Evolutionary conservation across 2,329 filamentous ascomycete species (phyloP).

Genomic region (Madurella fahalii): DNA sequence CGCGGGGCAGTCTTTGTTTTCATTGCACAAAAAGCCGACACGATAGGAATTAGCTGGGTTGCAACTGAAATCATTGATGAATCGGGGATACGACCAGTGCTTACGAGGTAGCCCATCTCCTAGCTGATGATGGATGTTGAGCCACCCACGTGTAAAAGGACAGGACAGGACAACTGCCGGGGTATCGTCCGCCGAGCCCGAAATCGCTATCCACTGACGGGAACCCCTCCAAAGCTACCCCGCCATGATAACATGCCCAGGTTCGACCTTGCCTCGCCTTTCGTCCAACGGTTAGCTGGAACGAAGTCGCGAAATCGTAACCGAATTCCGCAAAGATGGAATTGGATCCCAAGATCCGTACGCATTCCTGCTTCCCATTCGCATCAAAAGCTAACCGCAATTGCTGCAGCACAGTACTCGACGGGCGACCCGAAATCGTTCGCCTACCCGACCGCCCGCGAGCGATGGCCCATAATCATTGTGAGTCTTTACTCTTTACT

Average conservation of each 20-base stretch:
- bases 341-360: constrained; percentile 28
- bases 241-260: not conserved
- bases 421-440: constrained; percentile 85
- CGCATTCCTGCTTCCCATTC: not conserved
- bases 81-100: no score
- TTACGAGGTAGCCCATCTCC: no score
- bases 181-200: constrained; percentile 1
- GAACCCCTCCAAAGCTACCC: constrained; percentile 17
- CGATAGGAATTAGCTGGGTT: no score
- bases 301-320: no score
- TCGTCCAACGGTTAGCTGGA: no score
- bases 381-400: not conserved
- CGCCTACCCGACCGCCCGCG: constrained; percentile 76
- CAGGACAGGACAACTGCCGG: not conserved
- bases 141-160: no score
- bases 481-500: constrained; percentile 44
- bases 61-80: no score
- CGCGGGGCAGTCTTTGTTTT: no score
- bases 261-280: not conserved
- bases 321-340: constrained; percentile 21
- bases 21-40: no score
- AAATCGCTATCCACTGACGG: constrained; percentile 4
- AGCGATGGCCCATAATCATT: constrained; percentile 91
- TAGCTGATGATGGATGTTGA: no score
- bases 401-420: constrained; percentile 60